Evolutionary conservation across 306 rosid species (phyloP).

Genomic region (Vigna unguiculata): DNA sequence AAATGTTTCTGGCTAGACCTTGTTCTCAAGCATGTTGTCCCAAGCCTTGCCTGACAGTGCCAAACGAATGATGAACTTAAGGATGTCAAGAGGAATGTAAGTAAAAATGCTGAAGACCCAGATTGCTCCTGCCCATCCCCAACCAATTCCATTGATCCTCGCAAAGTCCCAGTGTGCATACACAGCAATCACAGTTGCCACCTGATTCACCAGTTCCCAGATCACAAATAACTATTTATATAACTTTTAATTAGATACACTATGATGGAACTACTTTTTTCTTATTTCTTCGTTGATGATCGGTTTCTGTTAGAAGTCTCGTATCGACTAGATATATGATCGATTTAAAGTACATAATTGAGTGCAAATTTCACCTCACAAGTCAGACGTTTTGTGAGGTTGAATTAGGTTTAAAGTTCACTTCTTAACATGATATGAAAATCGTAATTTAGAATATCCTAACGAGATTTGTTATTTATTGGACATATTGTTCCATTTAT

Average conservation of each 20-base stretch:
- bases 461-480: no score
- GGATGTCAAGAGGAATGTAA: slow-evolving; percentile 82
- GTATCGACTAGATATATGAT: no score
- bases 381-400: no score
- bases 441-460: no score
- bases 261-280: not conserved
- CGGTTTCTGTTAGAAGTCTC: no score
- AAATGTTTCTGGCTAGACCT: slow-evolving; percentile 47
- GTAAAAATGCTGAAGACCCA: slow-evolving; percentile 82
- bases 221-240: no score
- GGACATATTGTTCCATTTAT: no score
- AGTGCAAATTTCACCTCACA: no score
- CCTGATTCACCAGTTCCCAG: slow-evolving; percentile 45
- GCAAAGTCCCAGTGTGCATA: slow-evolving; percentile 84
- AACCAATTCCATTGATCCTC: slow-evolving; percentile 77
- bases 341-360: no score
- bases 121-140: slow-evolving; percentile 90
- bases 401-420: no score
- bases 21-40: slow-evolving; percentile 70
- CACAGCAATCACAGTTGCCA: slow-evolving; percentile 82
- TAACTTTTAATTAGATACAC: no score
- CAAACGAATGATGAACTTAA: slow-evolving; percentile 70
- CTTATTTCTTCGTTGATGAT: not conserved
- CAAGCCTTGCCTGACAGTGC: slow-evolving; percentile 74
- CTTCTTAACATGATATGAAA: no score